Evolutionary conservation across 2,329 filamentous ascomycete species (phyloP), one percentile per base, ranked within the genome.

Genomic region (Ophiostoma sp.): DNA sequence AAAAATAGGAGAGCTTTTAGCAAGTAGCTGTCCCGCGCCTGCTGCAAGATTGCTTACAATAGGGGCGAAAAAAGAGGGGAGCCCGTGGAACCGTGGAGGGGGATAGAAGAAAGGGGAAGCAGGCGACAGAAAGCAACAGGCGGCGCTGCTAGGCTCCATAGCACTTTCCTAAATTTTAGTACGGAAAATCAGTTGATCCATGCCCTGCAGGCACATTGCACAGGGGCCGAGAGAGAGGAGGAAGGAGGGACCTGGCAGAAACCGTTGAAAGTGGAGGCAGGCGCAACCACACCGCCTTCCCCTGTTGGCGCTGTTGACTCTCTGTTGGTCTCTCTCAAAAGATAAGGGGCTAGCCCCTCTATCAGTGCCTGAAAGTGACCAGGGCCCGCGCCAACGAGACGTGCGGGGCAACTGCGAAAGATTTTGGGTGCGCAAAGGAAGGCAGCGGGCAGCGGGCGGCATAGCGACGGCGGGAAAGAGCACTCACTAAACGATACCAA

Each of bases 171-270:
- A 69, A 68, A 71, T 74, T 52, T 71, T 52, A 68, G 70, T 48
- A 64, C 73, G 71, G 74, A 76, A 72, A 71, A 75, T 73, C 70
- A 75, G 74, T 78, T 76, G 71, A 76, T 74, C 75, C 76, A 73
- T 73, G 22, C 72, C 72, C 64, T 73, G 70, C 50, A 68, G 70
- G 39, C 31, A 71, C 52, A 64, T 36, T 36, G 33, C 33, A 39
- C 69, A 50, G 19, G 61, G 61, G 59, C 12, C 12, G 22, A 31
- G 55, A 31, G 7, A 42, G 11, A 42, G 33, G 22, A 5, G 50
- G 50, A 39, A 39, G 11, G 61, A 66, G 61, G 61, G 61, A 66
- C 61, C 36, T 42, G 61, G 61, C 61, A 66, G 61, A 66, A 66
- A 63, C 7, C 3, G 61, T n/a, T 48, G 42, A 17, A 48, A 48